Percentiles rank a stretch among this genome's conserved stretches.
phyloP scores from a whole-genome alignment of 108 stramenopile genomes.

The Skeletonema costatum region DNA sequence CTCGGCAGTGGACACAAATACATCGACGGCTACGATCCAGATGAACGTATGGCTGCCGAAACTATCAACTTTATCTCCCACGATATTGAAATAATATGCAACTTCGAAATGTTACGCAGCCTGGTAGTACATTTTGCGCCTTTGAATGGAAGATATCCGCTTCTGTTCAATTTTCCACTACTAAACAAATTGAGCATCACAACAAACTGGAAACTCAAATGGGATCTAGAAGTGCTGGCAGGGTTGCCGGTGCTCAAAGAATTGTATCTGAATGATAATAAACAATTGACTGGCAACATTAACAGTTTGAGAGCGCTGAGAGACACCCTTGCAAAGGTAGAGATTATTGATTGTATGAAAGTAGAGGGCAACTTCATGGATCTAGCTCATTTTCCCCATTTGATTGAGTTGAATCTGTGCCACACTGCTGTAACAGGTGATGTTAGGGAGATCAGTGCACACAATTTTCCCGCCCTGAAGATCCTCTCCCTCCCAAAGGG shows the following conservation, averaged over 20 bases:
- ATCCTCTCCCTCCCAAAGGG: neutral
- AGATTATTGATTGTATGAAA: neutral
- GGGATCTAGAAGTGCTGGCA: conserved; percentile 1
- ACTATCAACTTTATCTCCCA: too few relatives aligned
- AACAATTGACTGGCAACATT: neutral
- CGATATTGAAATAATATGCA: neutral
- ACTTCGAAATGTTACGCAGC: neutral
- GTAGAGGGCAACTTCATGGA: conserved; percentile 1
- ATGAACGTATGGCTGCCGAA: too few relatives aligned
- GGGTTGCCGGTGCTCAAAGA: conserved; percentile 5
- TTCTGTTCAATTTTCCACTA: neutral
- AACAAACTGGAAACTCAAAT: neutral
- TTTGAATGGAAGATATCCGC: neutral
- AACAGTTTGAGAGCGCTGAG: neutral
- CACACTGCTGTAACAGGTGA: neutral
- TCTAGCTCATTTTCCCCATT: conserved; percentile 8
- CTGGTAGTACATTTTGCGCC: neutral
- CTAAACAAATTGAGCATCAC: neutral
- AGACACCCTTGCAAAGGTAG: neutral
- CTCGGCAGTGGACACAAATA: neutral
- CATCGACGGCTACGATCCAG: neutral
- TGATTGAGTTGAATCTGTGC: conserved; percentile 1
- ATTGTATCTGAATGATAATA: neutral
- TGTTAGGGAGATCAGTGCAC: neutral
- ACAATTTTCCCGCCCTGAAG: neutral